Conservation (phyloP, 305 asterid species). For the Fraxinus latifolia region DNA sequence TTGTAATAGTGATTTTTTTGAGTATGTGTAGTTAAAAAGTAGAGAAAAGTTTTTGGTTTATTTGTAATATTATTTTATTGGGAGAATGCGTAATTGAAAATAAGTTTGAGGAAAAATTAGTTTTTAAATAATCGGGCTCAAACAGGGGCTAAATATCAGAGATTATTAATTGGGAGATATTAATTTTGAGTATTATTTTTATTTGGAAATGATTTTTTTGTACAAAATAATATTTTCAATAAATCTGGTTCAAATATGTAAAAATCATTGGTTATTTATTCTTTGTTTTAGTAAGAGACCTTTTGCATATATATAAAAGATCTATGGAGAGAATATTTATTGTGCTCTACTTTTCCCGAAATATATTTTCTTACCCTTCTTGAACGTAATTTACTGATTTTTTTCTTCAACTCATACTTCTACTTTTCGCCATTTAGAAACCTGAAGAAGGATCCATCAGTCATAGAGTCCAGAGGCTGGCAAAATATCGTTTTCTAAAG, state of each 20-base stretch:
- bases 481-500: conserved; percentile 92
- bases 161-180: background rate
- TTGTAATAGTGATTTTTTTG: too few relatives aligned
- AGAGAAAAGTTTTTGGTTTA: too few relatives aligned
- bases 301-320: background rate
- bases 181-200: background rate
- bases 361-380: background rate
- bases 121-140: too few relatives aligned
- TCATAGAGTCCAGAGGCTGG: conserved; percentile 94
- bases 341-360: background rate
- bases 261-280: background rate
- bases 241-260: background rate
- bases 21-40: too few relatives aligned
- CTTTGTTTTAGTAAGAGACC: background rate
- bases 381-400: background rate
- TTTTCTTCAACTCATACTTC: background rate
- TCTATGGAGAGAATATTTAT: background rate
- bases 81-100: too few relatives aligned
- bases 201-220: background rate
- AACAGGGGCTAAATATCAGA: too few relatives aligned
- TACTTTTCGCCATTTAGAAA: conserved; percentile 51
- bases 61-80: too few relatives aligned
- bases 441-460: conserved; percentile 99
- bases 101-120: too few relatives aligned
- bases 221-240: background rate